These are phyloP conservation scores for Cladosporium colombiae DNA, from an alignment of 2,329 filamentous ascomycete species.

Conservation along the genomic window DNA sequence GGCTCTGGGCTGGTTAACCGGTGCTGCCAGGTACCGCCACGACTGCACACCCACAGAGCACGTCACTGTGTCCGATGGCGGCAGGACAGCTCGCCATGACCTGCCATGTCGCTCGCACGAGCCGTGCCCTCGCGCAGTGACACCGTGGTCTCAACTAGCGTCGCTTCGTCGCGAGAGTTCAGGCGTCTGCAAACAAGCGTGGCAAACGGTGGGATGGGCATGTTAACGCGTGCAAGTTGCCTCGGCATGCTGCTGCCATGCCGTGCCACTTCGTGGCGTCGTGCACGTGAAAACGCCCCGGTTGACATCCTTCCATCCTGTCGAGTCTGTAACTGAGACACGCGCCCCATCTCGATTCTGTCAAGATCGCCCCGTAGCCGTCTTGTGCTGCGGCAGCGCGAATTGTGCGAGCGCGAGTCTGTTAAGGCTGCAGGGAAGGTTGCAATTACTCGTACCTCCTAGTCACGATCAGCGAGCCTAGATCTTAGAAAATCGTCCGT, in stretches of 20 bases:
- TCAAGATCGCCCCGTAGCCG: not conserved
- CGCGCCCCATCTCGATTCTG: not conserved
- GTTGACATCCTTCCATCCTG: constrained; percentile 9
- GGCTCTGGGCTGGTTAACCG: not conserved
- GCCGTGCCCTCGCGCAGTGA: constrained; percentile 2
- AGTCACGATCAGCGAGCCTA: constrained; percentile 10
- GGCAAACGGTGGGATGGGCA: not conserved
- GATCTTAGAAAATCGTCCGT: constrained; percentile 11
- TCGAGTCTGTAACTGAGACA: constrained; percentile 4
- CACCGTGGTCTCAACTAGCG: constrained; percentile 7
- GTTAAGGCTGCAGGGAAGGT: not conserved
- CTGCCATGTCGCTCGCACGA: not conserved
- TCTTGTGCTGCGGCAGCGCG: not conserved
- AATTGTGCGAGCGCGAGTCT: not conserved
- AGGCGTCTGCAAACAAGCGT: constrained; percentile 3
- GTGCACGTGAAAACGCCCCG: constrained; percentile 12
- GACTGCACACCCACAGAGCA: not conserved
- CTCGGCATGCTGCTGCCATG: constrained; percentile 1
- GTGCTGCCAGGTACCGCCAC: constrained; percentile 5
- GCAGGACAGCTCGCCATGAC: not conserved
- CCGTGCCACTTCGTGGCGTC: not conserved
- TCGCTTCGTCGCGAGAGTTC: constrained; percentile 1
- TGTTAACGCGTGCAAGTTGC: not conserved
- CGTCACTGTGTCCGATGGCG: constrained; percentile 5
- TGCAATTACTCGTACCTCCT: not conserved